Evolutionary conservation across 139 green algal genomes (phyloP).

Genomic region (Mesotaenium endlicherianum): DNA sequence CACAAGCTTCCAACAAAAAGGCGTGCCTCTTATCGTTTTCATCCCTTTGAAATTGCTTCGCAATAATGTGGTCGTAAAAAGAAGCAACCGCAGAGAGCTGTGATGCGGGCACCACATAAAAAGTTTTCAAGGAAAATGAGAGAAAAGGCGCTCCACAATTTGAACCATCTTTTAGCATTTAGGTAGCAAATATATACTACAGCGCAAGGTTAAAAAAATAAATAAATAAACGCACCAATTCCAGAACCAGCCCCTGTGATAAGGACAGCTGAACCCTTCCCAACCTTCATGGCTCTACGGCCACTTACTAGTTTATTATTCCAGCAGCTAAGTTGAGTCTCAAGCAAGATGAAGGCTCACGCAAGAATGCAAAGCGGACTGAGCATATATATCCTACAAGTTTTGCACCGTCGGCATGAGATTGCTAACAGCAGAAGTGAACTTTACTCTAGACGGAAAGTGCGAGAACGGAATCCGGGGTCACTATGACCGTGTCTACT

Average conservation of each 20-base stretch:
- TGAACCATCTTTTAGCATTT: not conserved
- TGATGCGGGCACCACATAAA: not conserved
- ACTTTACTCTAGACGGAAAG: too few species aligned
- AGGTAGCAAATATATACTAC: not conserved
- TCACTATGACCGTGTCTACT: too few species aligned
- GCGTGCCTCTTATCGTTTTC: not conserved
- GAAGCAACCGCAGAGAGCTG: not conserved
- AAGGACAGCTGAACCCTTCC: slow-evolving; percentile 7
- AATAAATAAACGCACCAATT: slow-evolving; percentile 18
- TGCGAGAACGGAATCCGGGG: too few species aligned
- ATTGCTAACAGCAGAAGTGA: too few species aligned
- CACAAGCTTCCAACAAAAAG: not conserved
- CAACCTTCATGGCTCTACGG: slow-evolving; percentile 21
- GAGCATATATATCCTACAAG: too few species aligned
- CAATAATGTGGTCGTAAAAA: too few species aligned
- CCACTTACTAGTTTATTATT: too few species aligned
- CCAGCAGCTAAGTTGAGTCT: too few species aligned
- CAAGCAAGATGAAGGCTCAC: too few species aligned
- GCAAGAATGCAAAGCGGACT: too few species aligned
- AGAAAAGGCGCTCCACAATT: not conserved
- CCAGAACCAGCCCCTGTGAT: slow-evolving; percentile 31
- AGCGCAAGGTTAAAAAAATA: not conserved
- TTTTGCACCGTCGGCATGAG: too few species aligned
- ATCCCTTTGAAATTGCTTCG: not conserved
- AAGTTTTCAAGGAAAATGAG: not conserved